Percentiles rank a stretch among this genome's conserved stretches.
phyloP scores from a whole-genome alignment of 2,329 filamentous ascomycete species.

The Amylocarpus encephaloides region DNA sequence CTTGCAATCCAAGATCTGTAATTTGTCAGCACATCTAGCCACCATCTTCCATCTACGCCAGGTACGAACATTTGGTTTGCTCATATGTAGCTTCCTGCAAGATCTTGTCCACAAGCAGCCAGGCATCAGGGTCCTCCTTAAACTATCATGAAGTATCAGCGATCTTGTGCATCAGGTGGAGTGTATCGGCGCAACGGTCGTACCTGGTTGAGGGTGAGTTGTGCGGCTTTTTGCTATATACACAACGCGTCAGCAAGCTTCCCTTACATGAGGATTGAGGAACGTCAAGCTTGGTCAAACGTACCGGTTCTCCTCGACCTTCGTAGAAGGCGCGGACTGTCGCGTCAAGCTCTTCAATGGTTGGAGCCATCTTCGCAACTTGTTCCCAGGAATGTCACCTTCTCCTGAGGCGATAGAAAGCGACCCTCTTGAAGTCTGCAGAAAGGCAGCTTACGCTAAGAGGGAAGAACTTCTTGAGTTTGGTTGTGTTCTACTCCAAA shows the following conservation, averaged over 20 bases:
- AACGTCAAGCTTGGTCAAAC: conserved; percentile 30
- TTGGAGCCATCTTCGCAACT: conserved; percentile 53
- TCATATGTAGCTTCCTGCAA: conserved; percentile 87
- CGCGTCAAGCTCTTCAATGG: conserved; percentile 91
- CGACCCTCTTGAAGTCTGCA: conserved; percentile 11
- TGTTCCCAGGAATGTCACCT: conserved; percentile 18
- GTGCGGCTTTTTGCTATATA: conserved; percentile 87
- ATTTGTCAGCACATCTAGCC: conserved; percentile 18
- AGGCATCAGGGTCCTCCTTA: conserved; percentile 97
- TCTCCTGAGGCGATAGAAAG: conserved; percentile 21
- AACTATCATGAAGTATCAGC: conserved; percentile 53
- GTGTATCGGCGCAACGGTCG: conserved; percentile 30
- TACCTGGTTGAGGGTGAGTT: conserved; percentile 89
- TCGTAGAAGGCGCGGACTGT: conserved; percentile 97
- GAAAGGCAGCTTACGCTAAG: conserved; percentile 26
- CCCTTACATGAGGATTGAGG: conserved; percentile 5
- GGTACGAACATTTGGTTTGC: conserved; percentile 83
- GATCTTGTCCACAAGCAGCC: conserved; percentile 96
- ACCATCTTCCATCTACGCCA: not conserved
- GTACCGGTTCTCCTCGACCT: conserved; percentile 85
- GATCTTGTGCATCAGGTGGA: conserved; percentile 2
- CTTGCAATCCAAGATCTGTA: conserved; percentile 84
- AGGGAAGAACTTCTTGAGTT: conserved; percentile 11
- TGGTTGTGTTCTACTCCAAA: conserved; percentile 13
- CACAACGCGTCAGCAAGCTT: conserved; percentile 35